Evolutionary conservation across 2,329 filamentous ascomycete species (phyloP), one percentile per base, ranked within the genome.

Genomic region (Alternaria sp.): DNA sequence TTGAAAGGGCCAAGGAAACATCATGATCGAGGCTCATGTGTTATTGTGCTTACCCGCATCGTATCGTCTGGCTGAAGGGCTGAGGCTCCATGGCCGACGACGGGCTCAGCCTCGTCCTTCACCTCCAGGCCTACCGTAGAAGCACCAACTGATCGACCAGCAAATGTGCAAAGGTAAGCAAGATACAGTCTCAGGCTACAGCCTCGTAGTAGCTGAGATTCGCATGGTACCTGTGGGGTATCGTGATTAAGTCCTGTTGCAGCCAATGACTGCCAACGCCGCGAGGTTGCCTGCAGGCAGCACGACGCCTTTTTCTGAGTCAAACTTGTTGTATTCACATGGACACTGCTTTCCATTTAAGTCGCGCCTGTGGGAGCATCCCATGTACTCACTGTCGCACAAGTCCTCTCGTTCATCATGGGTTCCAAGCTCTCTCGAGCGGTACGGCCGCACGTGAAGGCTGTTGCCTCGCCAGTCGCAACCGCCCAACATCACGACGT

Each of bases 251-350:
- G 21, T 37, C 28, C 8, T 41, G 45, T 48, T 36, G 13, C 24
- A 50, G 54, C 70, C 69, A 72, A 72, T 70, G 56, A 59, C 31
- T 36, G 53, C 42, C 40, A 31, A 41, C 21, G 48, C 46, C 52
- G 31, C 60, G 53, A 69, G 68, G 72, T 62, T 71, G 66, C 68
- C 70, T 70, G 61, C 59, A 72, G 68, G 70, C 70, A 73, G 50
- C 69, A 48, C 37, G 63, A 61, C 63, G 60, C 63, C 60, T 51
- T 61, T 51, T 51, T 44, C 39, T 69, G 65, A 69, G 51, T 72
- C 69, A 70, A 68, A 54, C 26, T n/a, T 26, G 24, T 41, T 23
- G 23, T 42, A 26, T 37, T 8, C 28, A 29, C 53, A 29, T 59
- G 37, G 51, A 21, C 9, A n/a, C 14, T n/a, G 26, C 33, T 58